A percentile compares a stretch with the other conserved stretches of the same genome.
Evolutionary conservation across 768 basidiomycete genomes (phyloP).

Genomic region (Pleurotus citrinopileatus): DNA sequence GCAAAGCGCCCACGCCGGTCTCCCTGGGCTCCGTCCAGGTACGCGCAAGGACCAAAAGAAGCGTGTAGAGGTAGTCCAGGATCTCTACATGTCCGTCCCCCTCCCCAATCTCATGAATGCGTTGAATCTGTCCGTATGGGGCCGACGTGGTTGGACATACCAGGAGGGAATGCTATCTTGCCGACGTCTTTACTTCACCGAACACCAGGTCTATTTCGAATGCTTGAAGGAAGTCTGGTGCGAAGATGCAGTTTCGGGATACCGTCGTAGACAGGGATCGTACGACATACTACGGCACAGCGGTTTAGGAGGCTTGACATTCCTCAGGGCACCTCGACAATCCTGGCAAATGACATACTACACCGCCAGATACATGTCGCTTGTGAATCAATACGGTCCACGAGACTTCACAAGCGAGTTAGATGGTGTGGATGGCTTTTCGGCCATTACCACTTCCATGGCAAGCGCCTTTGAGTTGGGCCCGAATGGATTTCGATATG

Average conservation of each 20-base stretch:
- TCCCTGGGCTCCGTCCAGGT: neutral
- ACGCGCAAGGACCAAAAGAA: neutral
- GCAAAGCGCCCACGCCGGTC: neutral
- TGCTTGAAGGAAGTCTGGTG: neutral
- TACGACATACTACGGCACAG: neutral
- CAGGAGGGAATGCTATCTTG: conserved; percentile 1
- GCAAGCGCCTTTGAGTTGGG: neutral
- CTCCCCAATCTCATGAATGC: neutral
- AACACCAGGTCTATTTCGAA: conserved; percentile 4
- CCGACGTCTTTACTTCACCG: conserved; percentile 2
- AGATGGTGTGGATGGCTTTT: neutral
- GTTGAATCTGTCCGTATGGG: neutral
- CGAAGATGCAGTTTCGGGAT: neutral
- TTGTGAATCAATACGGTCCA: neutral
- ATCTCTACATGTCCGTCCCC: neutral
- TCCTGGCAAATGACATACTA: neutral
- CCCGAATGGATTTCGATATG: neutral
- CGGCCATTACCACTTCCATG: neutral
- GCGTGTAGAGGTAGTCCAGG: neutral
- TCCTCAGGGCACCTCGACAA: neutral
- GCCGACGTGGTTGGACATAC: neutral
- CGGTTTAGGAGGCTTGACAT: neutral
- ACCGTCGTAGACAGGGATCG: neutral
- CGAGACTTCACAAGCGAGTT: neutral
- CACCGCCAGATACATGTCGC: neutral